Conservation (phyloP, 345 rosid species). For the Salix udensis region DNA sequence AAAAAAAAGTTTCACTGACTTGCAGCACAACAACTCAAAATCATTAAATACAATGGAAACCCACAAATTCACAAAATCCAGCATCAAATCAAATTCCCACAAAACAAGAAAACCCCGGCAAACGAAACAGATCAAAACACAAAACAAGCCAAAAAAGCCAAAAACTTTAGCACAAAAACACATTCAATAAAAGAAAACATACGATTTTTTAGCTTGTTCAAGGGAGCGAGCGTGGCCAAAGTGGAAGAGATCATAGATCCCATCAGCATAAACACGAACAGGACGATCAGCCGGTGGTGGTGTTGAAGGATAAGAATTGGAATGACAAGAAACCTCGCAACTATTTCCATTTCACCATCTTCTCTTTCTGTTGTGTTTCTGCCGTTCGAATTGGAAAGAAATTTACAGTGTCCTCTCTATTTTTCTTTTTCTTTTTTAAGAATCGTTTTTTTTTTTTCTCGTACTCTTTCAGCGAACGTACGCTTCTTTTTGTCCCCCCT, state of each 20-base stretch:
- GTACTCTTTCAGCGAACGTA: too few species aligned
- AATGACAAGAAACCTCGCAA: neutral
- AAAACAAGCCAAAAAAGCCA: neutral
- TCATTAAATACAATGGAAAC: neutral
- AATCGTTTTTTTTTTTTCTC: too few species aligned
- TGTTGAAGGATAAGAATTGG: neutral
- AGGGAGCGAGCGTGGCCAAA: conserved; percentile 96
- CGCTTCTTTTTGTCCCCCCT: too few species aligned
- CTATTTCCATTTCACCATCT: neutral
- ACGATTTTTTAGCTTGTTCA: conserved; percentile 92
- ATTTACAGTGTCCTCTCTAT: neutral
- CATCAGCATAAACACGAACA: conserved; percentile 92
- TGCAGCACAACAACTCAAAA: neutral
- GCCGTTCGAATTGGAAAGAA: neutral
- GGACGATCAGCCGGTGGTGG: conserved; percentile 25
- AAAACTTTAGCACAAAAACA: neutral
- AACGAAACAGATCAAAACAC: neutral
- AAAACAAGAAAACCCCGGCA: neutral
- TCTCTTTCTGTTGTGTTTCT: neutral
- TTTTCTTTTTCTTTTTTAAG: too few species aligned
- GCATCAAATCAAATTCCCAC: neutral
- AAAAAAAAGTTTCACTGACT: neutral
- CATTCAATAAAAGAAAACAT: conserved; percentile 6
- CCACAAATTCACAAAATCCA: neutral
- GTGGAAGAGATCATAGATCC: conserved; percentile 98